phyloP scores from a whole-genome alignment of 352 stramenopile species.

The Phytophthora lateralis region DNA sequence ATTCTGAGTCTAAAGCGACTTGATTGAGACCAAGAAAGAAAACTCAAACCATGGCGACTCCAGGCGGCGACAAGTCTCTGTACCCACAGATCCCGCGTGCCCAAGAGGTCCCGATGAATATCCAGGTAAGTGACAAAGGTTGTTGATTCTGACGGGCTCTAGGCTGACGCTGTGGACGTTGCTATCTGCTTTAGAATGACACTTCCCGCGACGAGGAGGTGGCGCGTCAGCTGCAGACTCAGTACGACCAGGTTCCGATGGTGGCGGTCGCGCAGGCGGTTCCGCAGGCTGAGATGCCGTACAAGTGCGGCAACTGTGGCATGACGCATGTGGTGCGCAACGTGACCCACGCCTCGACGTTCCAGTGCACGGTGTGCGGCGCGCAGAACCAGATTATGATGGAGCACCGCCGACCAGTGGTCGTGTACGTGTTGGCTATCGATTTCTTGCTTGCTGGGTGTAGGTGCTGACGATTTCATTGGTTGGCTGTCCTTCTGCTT shows the following conservation, averaged over 20 bases:
- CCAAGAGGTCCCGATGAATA: slow-evolving; percentile 17
- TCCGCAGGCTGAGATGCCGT: slow-evolving; percentile 45
- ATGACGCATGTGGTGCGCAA: slow-evolving; percentile 70
- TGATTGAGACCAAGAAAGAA: not conserved
- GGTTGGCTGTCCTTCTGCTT: not conserved
- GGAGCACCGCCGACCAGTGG: slow-evolving; percentile 38
- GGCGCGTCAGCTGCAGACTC: slow-evolving; percentile 56
- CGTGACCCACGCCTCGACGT: slow-evolving; percentile 53
- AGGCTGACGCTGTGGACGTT: not conserved
- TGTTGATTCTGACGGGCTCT: not conserved
- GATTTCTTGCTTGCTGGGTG: not conserved
- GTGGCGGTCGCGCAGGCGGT: slow-evolving; percentile 50
- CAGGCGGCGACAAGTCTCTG: slow-evolving; percentile 23
- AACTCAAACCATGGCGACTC: slow-evolving; percentile 14
- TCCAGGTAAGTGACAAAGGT: slow-evolving; percentile 11
- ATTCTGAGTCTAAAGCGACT: slow-evolving; percentile 12
- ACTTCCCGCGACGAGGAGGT: slow-evolving; percentile 56
- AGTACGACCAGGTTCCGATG: slow-evolving; percentile 47
- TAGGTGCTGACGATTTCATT: not conserved
- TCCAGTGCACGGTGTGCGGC: slow-evolving; percentile 64
- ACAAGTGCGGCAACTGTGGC: slow-evolving; percentile 70
- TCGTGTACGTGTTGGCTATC: slow-evolving; percentile 46
- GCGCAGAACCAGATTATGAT: slow-evolving; percentile 69
- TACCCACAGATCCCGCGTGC: slow-evolving; percentile 26
- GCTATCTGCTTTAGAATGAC: slow-evolving; percentile 26